phyloP scores from a whole-genome alignment of 331 rosid genomes.

The Pyrus hybrid region DNA sequence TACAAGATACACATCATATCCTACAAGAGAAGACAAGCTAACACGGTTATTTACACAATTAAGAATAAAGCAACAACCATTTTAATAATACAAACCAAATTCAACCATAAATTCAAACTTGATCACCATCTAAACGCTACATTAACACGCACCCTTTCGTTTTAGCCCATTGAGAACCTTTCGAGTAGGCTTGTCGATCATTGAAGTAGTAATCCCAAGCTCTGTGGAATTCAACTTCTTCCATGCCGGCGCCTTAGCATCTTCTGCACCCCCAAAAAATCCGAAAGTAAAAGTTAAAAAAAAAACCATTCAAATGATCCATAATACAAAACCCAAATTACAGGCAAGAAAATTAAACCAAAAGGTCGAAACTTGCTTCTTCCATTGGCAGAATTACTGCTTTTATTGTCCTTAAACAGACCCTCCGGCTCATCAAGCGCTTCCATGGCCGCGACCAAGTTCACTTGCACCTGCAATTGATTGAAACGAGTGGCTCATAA shows the following conservation, averaged over 20 bases:
- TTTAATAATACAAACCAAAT: not conserved
- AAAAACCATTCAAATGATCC: not conserved
- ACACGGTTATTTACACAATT: too few relatives aligned
- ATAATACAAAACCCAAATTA: not conserved
- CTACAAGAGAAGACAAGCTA: slow-evolving; percentile 18
- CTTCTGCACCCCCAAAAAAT: slow-evolving; percentile 10
- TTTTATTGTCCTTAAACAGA: slow-evolving; percentile 2
- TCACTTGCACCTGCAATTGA: slow-evolving; percentile 32
- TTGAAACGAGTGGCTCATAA: not conserved
- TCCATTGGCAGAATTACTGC: not conserved
- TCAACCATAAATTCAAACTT: not conserved
- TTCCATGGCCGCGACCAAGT: slow-evolving; percentile 36
- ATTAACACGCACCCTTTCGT: slow-evolving; percentile 38
- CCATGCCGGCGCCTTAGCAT: slow-evolving; percentile 35
- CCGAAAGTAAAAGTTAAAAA: not conserved
- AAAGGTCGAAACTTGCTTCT: slow-evolving; percentile 1
- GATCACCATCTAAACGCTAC: not conserved
- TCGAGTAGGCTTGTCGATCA: slow-evolving; percentile 51
- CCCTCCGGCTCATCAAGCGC: slow-evolving; percentile 29
- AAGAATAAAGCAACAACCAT: not conserved
- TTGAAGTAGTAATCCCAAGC: slow-evolving; percentile 60
- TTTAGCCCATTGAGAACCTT: slow-evolving; percentile 64
- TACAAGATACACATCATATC: slow-evolving; percentile 79
- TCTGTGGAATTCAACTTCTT: slow-evolving; percentile 64
- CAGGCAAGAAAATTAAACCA: not conserved